Evolutionary conservation across 352 stramenopile species (phyloP), one percentile per base, ranked within the genome.

Genomic region (Pythium brachiatum): DNA sequence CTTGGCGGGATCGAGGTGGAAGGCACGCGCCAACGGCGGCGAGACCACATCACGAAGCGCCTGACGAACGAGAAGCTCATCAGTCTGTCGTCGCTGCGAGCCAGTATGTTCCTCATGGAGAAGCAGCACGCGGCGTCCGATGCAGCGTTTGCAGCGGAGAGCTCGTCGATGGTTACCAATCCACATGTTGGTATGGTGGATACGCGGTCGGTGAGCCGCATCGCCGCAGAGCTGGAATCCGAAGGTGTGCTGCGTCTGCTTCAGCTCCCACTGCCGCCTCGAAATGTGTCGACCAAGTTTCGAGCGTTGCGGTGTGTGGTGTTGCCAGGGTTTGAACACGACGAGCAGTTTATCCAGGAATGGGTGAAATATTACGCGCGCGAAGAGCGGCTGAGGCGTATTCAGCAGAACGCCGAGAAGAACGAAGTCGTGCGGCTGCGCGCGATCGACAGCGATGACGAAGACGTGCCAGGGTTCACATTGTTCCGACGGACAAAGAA

Each of bases 221-320:
- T 93, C 53, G 84, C 80, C 1, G 72, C 72, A 15, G 79, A 91
- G 48, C 60, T 93, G 26, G 82, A 93, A 69, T 34, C 64, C 7
- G 67, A 76, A 25, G 79, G 76, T 21, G 70, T 72, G 2, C 54
- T 90, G 29, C 70, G 78, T 8, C 50, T 93, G 0, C 43, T 91
- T 27, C 79, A 93, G 54, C 68, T 91, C 2, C 82, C 82, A 8
- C 59, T 93, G 12, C 84, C 80, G 7, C 80, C 78, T 21, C 76
- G 78, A 20, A 93, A 91, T 68, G 84, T 93, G 32, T 91, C 84
- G 31, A 91, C 81, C 15, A 92, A 92, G 56, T 89, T 92, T 31
- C 78, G 82, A 32, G 79, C 80, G 1, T 62, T 94, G 18, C 81
- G 82, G 27, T 94, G 81, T 62, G 78, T 94, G 3, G 73, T 92